phyloP scores from a whole-genome alignment of 2,329 filamentous ascomycete genomes.

The Xylariomycetidae sp. region DNA sequence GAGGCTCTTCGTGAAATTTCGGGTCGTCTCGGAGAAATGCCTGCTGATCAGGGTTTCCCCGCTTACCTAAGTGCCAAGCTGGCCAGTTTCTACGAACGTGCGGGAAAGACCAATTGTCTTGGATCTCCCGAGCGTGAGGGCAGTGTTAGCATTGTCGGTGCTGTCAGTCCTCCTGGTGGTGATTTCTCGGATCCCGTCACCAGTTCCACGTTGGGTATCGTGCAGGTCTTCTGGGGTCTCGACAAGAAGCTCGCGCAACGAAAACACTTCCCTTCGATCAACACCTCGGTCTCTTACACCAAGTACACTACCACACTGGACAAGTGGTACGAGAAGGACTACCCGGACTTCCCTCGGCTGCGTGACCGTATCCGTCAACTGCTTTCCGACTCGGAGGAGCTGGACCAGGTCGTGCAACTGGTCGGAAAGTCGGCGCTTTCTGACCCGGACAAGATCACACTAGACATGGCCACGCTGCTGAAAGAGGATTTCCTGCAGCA shows the following conservation, averaged over 20 bases:
- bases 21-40: constrained; percentile 98
- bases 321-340: constrained; percentile 89
- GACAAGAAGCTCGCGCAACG: constrained; percentile 99
- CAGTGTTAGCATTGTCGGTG: constrained; percentile 95
- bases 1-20: constrained; percentile 98
- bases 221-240: constrained; percentile 99
- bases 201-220: constrained; percentile 86
- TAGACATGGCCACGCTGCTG: constrained; percentile 83
- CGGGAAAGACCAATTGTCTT: constrained; percentile 76
- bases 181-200: constrained; percentile 99
- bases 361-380: constrained; percentile 92
- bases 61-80: constrained; percentile 95
- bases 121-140: constrained; percentile 85
- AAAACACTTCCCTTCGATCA: constrained; percentile 99
- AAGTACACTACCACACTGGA: constrained; percentile 90
- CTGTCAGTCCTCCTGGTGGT: constrained; percentile 94
- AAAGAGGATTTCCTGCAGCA: constrained; percentile 99
- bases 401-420: constrained; percentile 97
- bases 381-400: constrained; percentile 88
- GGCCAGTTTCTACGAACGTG: constrained; percentile 98
- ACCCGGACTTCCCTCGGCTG: constrained; percentile 87
- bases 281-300: constrained; percentile 89
- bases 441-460: constrained; percentile 95
- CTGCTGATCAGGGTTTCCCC: constrained; percentile 98
- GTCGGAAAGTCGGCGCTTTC: constrained; percentile 96